Base-by-base conservation (phyloP, 192 early-diverging fungal species). In the Backusella parvicylindrica region DNA sequence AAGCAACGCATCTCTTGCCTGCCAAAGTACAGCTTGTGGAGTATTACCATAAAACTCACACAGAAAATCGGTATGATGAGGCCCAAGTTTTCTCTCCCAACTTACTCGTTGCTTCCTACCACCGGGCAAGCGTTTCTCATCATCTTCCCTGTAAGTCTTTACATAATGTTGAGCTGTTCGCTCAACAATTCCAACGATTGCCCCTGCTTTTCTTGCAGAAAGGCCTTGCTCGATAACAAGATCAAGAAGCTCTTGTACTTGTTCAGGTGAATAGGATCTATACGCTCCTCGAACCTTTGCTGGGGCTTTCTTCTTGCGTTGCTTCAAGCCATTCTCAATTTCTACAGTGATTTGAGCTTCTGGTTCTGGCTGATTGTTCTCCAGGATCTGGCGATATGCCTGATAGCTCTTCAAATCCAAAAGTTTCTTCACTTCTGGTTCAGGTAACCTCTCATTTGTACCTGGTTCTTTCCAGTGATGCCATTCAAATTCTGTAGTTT, bases 181-280 rank as follows among this genome's bases (percentile, higher is more conserved):
- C 1, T 50, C 32, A 21, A 50, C 47, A 63, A 73, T 73, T 7
- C 5, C 72, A 11, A 50, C 32, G 7, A 73, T 40, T 7, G 40
- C 12, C 3, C 26, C 72, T 2, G 37, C 53, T 30, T 68, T 38
- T 53, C 38, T 67, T 30, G 73, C 35, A 37, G 31, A 63, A 28
- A 60, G 8, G 13, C 73, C 64, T 38, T 13, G 21, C 49, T 71
- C 49, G 8, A 71, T 71, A 2, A 53, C 70, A 41, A 43, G n/a
- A 26, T 70, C 69, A 70, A 49, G 36, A 36, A 70, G 41, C 28
- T 70, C 6, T 70, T 70, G 32, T 12, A 70, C 28, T 70, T 49
- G 69, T 2, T 70, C n/a, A 3, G 69, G 12, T 26, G 37, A 26
- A 36, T 70, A 70, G 30, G 40, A 26, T 72, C 71, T 41, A 43